Evolutionary conservation across 345 rosid genomes (phyloP), one percentile per base, ranked within the genome.

Genomic region (Populus tremula): DNA sequence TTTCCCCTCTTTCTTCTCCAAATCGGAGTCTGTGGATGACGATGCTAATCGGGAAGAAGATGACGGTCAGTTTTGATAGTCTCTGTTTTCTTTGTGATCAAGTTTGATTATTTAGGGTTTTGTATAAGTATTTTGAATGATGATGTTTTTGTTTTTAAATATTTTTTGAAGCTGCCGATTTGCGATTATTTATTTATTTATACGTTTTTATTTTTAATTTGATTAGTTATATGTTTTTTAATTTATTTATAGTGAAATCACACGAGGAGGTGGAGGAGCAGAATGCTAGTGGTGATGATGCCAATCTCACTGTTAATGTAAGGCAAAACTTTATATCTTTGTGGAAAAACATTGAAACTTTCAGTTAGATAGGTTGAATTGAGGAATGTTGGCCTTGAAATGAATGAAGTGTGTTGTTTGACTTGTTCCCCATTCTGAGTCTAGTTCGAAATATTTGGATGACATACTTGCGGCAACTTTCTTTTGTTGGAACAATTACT

Each of bases 1-100:
- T 31, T 82, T 94, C 35, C 96, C 96, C 16, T 88, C 89, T 69
- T 78, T 94, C 81, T 92, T 94, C 84, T 80, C 90, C 43, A 82
- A 81, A 36, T 73, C 86, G 11, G 61, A 77, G 71, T 56, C 89
- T 5, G 69, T 16, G 35, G 69, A 66, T 17, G 70, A 17, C 35
- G 36, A 39, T 14, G 23, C 65, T 13, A 64, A 47, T 50, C 25
- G 71, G 66, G 62, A 67, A 59, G 78, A 84, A 23, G 79, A 85
- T 61, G 82, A 69, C 75, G 82, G 71, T 61, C 41, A n/a, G 67
- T 27, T 27, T 20, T 29, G 35, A 20, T 25, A 2, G 23, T 78
- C 14, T 50, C 50, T 38, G 25, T 75, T 14, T 38, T 18, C 39
- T 14, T 38, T 13, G 3, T 5, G 18, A 33, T 67, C 33, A 14